Percentiles rank a stretch among this genome's conserved stretches.
Evolutionary conservation across 768 basidiomycete genomes (phyloP).

Genomic region (Psilocybe cyanescens): DNA sequence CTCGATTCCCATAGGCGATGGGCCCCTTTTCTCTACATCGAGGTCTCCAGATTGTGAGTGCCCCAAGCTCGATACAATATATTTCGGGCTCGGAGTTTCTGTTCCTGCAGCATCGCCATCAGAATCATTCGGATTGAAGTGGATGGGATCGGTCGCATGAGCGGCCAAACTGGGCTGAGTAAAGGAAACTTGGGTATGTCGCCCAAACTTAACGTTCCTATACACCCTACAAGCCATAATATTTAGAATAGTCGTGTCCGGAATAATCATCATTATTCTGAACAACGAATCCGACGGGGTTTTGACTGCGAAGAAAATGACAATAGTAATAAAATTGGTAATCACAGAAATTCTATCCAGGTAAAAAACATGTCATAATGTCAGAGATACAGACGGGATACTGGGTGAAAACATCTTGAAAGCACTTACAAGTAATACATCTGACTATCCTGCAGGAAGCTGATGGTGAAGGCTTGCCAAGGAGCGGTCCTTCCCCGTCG

Average conservation of each 20-base stretch:
- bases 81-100: background rate
- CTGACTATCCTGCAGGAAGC: constrained; percentile 12
- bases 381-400: too few relatives aligned
- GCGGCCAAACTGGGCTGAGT: background rate
- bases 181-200: background rate
- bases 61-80: background rate
- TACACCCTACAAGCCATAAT: constrained; percentile 15
- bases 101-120: background rate
- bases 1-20: background rate
- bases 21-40: background rate
- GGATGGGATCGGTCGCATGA: background rate
- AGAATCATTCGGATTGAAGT: background rate
- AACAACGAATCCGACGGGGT: constrained; percentile 7
- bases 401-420: too few relatives aligned
- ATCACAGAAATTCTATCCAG: constrained; percentile 9
- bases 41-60: background rate
- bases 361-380: background rate
- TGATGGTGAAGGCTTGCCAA: constrained; percentile 5
- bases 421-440: constrained; percentile 14
- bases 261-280: constrained; percentile 15
- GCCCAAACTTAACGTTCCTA: constrained; percentile 7
- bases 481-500: background rate
- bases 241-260: constrained; percentile 12
- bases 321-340: constrained; percentile 5
- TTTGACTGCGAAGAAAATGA: constrained; percentile 9